phyloP scores from a whole-genome alignment of 2,329 filamentous ascomycete species.

The Cercospora sp. region DNA sequence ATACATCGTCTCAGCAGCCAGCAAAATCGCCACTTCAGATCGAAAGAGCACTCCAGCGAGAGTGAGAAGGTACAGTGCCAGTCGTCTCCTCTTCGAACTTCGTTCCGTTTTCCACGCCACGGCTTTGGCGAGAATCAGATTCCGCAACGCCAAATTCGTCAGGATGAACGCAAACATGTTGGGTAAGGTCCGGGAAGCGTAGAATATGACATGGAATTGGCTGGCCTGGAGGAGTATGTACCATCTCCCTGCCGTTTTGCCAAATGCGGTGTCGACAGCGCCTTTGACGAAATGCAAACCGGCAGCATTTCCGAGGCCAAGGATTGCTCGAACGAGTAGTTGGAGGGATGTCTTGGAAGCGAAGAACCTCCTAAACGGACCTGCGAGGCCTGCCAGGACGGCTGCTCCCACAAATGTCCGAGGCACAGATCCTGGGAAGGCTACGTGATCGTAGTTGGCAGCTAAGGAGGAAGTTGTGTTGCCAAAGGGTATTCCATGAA shows the following conservation, averaged over 20 bases:
- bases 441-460: constrained; percentile 79
- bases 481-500: constrained; percentile 68
- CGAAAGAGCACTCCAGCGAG: constrained; percentile 82
- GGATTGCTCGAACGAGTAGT: constrained; percentile 67
- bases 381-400: constrained; percentile 69
- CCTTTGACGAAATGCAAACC: constrained; percentile 67
- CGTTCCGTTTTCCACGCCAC: constrained; percentile 39
- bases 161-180: constrained; percentile 96
- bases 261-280: constrained; percentile 67
- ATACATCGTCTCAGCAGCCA: constrained; percentile 66
- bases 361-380: constrained; percentile 62
- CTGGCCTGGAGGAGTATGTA: constrained; percentile 74
- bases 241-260: constrained; percentile 70
- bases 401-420: constrained; percentile 85
- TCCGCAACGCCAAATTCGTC: constrained; percentile 64
- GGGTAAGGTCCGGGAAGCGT: constrained; percentile 85
- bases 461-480: constrained; percentile 41
- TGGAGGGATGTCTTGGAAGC: constrained; percentile 60
- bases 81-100: constrained; percentile 55
- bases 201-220: constrained; percentile 93
- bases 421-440: constrained; percentile 87
- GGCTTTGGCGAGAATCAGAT: constrained; percentile 52
- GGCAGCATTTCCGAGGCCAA: constrained; percentile 74
- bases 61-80: constrained; percentile 74
- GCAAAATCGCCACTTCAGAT: constrained; percentile 80